phyloP scores from a whole-genome alignment of 1,139 yeast species.

The Lodderomyces jiufengensis region DNA sequence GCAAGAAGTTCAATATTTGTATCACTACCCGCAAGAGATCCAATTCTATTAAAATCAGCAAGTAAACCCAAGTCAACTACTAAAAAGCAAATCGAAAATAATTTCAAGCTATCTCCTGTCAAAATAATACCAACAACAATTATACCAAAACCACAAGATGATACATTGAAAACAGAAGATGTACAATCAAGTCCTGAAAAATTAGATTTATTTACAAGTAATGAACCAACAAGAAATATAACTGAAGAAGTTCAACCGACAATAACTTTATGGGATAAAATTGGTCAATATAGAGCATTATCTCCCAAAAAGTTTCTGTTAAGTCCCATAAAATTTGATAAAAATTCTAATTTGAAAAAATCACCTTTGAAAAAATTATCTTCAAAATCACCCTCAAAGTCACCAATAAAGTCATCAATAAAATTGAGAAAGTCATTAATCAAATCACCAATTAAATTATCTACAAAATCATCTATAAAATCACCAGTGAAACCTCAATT shows the following conservation, averaged over 20 bases:
- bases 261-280: conserved; percentile 8
- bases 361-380: neutral
- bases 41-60: conserved; percentile 28
- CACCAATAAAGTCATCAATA: neutral
- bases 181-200: conserved; percentile 2
- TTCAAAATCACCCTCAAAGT: no score
- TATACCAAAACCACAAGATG: neutral
- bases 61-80: conserved; percentile 8
- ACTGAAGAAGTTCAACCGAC: conserved; percentile 2
- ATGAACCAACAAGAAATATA: neutral
- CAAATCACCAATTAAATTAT: conserved; percentile 1
- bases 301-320: conserved; percentile 7
- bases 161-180: neutral
- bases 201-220: neutral
- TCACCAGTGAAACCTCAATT: conserved; percentile 3
- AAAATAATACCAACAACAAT: conserved; percentile 1
- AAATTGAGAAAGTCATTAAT: conserved; percentile 1
- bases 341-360: neutral
- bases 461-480: neutral
- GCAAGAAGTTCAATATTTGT: conserved; percentile 35
- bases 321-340: no score
- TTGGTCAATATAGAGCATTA: conserved; percentile 9
- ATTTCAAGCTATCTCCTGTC: conserved; percentile 13
- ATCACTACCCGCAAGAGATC: conserved; percentile 40
- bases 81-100: conserved; percentile 4